phyloP scores from a whole-genome alignment of 495 filamentous ascomycete species.

The Penicillium coprophilum region DNA sequence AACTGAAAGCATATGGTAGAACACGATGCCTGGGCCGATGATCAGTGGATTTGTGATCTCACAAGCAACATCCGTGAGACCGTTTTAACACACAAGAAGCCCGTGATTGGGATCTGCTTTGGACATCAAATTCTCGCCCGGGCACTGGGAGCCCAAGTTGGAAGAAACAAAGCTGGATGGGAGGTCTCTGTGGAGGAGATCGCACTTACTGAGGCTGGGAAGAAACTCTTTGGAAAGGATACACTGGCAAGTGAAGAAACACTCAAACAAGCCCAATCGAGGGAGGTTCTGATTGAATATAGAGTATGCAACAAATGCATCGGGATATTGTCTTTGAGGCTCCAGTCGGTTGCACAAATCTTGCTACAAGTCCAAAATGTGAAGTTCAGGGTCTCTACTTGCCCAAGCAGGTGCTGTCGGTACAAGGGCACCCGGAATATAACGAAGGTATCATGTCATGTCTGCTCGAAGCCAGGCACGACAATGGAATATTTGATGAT shows the following conservation, averaged over 20 bases:
- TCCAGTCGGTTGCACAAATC: slow-evolving; percentile 59
- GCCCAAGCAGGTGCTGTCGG: slow-evolving; percentile 59
- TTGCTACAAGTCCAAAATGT: slow-evolving; percentile 65
- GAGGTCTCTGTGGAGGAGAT: slow-evolving; percentile 71
- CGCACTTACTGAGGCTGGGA: slow-evolving; percentile 63
- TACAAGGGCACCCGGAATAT: slow-evolving; percentile 92
- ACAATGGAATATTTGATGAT: slow-evolving; percentile 62
- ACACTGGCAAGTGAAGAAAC: slow-evolving; percentile 53
- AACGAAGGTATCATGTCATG: slow-evolving; percentile 66
- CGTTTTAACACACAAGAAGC: slow-evolving; percentile 54
- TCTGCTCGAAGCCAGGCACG: slow-evolving; percentile 60
- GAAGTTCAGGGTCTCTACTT: slow-evolving; percentile 73
- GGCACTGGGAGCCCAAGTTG: slow-evolving; percentile 67
- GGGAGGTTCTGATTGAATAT: neutral
- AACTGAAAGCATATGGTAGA: slow-evolving; percentile 27
- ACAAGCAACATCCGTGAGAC: slow-evolving; percentile 60
- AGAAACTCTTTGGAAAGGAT: slow-evolving; percentile 64
- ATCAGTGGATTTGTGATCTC: slow-evolving; percentile 69
- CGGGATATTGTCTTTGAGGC: slow-evolving; percentile 67
- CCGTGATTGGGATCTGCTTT: slow-evolving; percentile 79
- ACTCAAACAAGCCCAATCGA: neutral
- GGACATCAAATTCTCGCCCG: slow-evolving; percentile 89
- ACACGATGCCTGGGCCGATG: slow-evolving; percentile 59
- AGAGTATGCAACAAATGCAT: slow-evolving; percentile 83
- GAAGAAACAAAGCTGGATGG: slow-evolving; percentile 65